Percentiles rank a stretch among this genome's conserved stretches.
Evolutionary conservation across 345 rosid species (phyloP).

Genomic region (Populus tremula): DNA sequence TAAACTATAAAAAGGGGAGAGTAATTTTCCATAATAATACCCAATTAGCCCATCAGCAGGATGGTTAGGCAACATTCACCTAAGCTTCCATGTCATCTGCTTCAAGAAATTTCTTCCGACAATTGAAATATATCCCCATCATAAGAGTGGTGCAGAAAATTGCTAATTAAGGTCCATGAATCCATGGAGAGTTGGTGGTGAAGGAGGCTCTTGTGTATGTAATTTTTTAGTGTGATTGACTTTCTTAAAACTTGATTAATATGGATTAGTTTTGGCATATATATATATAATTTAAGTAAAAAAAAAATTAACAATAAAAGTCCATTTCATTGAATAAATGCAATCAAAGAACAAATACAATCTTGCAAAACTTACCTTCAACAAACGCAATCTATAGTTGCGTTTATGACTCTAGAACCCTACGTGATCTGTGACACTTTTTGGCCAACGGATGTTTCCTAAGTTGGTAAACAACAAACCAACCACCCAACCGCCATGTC

Average conservation of each 20-base stretch:
- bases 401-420: neutral
- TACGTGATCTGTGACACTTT: neutral
- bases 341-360: slow-evolving; percentile 36
- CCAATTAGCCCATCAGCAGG: neutral
- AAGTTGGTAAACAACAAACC: neutral
- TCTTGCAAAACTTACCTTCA: neutral
- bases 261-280: neutral
- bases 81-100: neutral
- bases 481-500: neutral
- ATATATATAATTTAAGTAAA: neutral
- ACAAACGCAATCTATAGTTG: neutral
- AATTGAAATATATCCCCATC: neutral
- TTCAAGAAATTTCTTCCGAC: neutral
- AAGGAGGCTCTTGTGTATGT: neutral
- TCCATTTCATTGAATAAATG: slow-evolving; percentile 7
- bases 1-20: too few species aligned
- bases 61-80: neutral
- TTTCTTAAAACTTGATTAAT: neutral
- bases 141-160: neutral
- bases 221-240: neutral
- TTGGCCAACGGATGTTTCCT: slow-evolving; percentile 11
- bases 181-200: neutral
- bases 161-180: too few species aligned
- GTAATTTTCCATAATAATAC: too few species aligned
- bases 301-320: neutral